Conservation (phyloP, 2,329 filamentous ascomycete species). For the Epichloe bromicola region DNA sequence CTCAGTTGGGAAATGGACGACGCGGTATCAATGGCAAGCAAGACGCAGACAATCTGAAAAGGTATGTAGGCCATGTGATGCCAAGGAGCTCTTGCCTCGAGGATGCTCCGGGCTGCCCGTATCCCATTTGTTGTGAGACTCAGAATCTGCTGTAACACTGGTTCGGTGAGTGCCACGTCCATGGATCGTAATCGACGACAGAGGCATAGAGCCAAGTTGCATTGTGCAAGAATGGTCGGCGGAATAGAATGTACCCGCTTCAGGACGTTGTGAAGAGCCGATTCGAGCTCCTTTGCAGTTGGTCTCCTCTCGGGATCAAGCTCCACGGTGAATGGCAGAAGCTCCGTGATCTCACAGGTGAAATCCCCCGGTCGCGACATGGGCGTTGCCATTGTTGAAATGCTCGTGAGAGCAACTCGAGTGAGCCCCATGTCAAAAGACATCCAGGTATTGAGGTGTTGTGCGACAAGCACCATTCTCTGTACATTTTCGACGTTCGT, state of each 20-base stretch:
- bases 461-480: constrained; percentile 35
- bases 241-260: constrained; percentile 25
- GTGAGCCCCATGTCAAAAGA: constrained; percentile 46
- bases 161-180: constrained; percentile 29
- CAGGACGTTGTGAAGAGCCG: constrained; percentile 28
- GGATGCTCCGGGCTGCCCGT: constrained; percentile 31
- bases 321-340: constrained; percentile 38
- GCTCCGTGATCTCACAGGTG: constrained; percentile 35
- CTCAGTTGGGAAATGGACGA: constrained; percentile 33
- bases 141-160: constrained; percentile 33
- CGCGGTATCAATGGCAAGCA: constrained; percentile 40
- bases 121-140: constrained; percentile 31
- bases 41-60: constrained; percentile 42
- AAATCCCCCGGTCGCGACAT: constrained; percentile 26
- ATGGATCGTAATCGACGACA: constrained; percentile 39
- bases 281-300: constrained; percentile 28
- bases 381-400: constrained; percentile 27
- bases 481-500: constrained; percentile 26
- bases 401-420: constrained; percentile 33
- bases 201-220: constrained; percentile 42
- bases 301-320: constrained; percentile 37
- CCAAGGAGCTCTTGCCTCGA: constrained; percentile 35
- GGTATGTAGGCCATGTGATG: constrained; percentile 48
- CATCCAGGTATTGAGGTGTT: constrained; percentile 46
- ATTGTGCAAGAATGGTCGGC: constrained; percentile 34